Conservation (phyloP, 2,329 filamentous ascomycete genomes). For the Ophiostoma triangulosporum region DNA sequence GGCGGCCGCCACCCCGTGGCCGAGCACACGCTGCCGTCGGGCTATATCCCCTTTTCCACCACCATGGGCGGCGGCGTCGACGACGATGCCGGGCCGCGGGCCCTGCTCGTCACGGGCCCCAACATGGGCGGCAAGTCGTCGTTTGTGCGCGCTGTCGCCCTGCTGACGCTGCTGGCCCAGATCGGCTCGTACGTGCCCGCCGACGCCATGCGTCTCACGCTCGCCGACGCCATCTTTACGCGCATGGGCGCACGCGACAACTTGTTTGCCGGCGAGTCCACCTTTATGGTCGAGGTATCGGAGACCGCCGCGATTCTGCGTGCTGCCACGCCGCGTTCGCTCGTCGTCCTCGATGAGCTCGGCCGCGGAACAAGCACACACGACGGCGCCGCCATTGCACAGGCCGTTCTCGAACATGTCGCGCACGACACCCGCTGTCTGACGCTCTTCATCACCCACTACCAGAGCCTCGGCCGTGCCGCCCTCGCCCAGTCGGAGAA, state of each 20-base stretch:
- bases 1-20: constrained; percentile 89
- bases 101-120: constrained; percentile 83
- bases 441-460: constrained; percentile 95
- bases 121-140: constrained; percentile 99
- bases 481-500: constrained; percentile 35
- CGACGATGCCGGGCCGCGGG: constrained; percentile 38
- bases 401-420: constrained; percentile 77
- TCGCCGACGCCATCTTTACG: constrained; percentile 85
- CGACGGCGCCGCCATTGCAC: constrained; percentile 90
- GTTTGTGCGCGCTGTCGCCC: constrained; percentile 82
- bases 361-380: constrained; percentile 89
- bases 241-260: constrained; percentile 95
- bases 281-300: constrained; percentile 95
- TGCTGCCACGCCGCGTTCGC: constrained; percentile 66
- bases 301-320: constrained; percentile 88
- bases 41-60: constrained; percentile 86
- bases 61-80: constrained; percentile 49
- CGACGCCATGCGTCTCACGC: constrained; percentile 55
- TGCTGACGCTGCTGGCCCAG: constrained; percentile 88
- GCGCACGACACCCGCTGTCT: constrained; percentile 61
- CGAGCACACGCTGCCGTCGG: constrained; percentile 71
- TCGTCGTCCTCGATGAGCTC: constrained; percentile 90
- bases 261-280: constrained; percentile 85
- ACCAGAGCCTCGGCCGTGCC: constrained; percentile 64
- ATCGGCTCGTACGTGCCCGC: constrained; percentile 91